Evolutionary conservation across 805 yeast genomes (phyloP), one percentile per base, ranked within the genome.

Genomic region (Candida sphagnicola): DNA sequence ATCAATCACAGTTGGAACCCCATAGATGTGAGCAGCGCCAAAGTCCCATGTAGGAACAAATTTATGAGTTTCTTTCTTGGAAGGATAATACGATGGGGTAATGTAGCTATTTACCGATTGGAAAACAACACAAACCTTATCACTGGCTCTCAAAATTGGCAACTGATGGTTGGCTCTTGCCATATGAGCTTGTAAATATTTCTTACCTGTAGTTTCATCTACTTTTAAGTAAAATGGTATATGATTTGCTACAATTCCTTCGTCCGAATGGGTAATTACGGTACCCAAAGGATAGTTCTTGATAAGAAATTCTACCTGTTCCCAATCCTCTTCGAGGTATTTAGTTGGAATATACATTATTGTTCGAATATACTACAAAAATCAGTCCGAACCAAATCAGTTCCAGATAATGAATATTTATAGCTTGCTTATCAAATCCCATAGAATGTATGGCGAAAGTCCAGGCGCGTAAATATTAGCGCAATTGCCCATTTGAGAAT

Each of bases 1-100:
- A 37, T 73, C 77, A 15, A 66, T 54, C 12, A 75, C 51, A 18
- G 43, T 61, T 8, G 81, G 69, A 19, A 54, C 68, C 3, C 86
- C 86, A 40, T 72, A 62, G 31, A 73, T 62, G 49, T 81, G 85
- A 23, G 74, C 78, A 3, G 75, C 58, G 2, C 75, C 77, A 56
- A 72, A 80, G 53, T 77, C 80, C 85, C 85, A 81, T 1, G 86
- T 80, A 13, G 86, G 85, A n/a, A 80, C 86, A 30, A 67, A 69
- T 50, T 78, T 80, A 44, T 77, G 81, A 23, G 81, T 75, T 34
- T 65, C 66, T 34, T 67, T 58, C 58, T 80, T 80, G 15, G 70
- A 64, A 5, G 77, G 74, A 49, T 81, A 81, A 71, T 79, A 80
- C 12, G 69, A 54, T 2, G 87, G 85, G 17, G 79, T 57, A 16